Conservation (phyloP, 371 early-diverging fungal genomes). For the Syncephalastrum monosporum region DNA sequence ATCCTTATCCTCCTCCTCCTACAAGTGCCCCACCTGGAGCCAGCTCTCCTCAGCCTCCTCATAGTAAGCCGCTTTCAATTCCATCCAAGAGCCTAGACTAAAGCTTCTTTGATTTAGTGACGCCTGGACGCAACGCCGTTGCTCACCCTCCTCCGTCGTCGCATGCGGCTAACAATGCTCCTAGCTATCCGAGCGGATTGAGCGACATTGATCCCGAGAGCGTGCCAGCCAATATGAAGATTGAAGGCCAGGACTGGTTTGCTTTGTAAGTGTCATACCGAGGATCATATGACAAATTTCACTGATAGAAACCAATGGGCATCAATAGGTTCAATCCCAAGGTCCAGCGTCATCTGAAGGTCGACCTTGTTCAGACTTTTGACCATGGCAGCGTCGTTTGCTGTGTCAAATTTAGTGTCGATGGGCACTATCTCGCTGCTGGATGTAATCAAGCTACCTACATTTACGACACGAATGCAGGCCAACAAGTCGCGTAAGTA, state of each 20-base stretch:
- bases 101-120: neutral
- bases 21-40: constrained; percentile 36
- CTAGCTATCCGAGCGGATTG: constrained; percentile 27
- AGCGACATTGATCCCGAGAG: constrained; percentile 79
- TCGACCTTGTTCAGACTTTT: constrained; percentile 81
- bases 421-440: constrained; percentile 88
- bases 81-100: neutral
- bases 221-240: constrained; percentile 70
- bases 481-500: constrained; percentile 65
- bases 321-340: constrained; percentile 64
- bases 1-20: constrained; percentile 40
- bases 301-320: too few species aligned
- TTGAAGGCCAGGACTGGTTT: constrained; percentile 86
- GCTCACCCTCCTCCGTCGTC: too few species aligned
- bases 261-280: constrained; percentile 54
- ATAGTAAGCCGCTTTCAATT: neutral
- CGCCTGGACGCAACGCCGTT: too few species aligned
- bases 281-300: neutral
- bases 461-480: constrained; percentile 81
- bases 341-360: constrained; percentile 63
- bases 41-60: neutral
- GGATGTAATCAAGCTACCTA: constrained; percentile 90
- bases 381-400: constrained; percentile 90
- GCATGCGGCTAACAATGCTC: neutral
- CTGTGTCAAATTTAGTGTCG: constrained; percentile 89